Evolutionary conservation across 2,329 filamentous ascomycete species (phyloP).

Genomic region (Pseudohalonectria lignicola): DNA sequence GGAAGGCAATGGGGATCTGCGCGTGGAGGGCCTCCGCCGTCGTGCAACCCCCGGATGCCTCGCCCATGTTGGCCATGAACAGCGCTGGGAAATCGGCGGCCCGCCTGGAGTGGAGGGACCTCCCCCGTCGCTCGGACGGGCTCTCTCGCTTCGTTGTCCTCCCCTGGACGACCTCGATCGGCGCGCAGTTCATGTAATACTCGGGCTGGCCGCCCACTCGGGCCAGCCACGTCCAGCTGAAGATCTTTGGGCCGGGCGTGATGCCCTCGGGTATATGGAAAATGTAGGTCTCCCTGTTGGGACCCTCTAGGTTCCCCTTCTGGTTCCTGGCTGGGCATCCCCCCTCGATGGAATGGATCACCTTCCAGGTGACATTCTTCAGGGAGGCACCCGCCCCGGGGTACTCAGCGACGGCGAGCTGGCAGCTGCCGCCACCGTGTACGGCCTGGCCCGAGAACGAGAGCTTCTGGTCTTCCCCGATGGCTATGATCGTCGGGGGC

Average conservation of each 20-base stretch:
- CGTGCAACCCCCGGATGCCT: slow-evolving; percentile 17
- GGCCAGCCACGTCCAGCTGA: slow-evolving; percentile 55
- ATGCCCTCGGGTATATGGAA: slow-evolving; percentile 15
- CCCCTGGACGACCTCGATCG: slow-evolving; percentile 34
- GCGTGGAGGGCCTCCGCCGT: slow-evolving; percentile 4
- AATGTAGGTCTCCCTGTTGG: slow-evolving; percentile 8
- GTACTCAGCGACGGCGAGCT: slow-evolving; percentile 13
- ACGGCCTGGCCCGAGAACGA: slow-evolving; percentile 11
- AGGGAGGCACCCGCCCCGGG: background rate
- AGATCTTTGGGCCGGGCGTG: slow-evolving; percentile 29
- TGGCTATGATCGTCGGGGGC: background rate
- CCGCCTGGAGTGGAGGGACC: slow-evolving; percentile 4
- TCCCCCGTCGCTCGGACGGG: slow-evolving; percentile 19
- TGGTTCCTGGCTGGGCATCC: slow-evolving; percentile 15
- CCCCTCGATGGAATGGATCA: slow-evolving; percentile 19
- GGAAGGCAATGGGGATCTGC: slow-evolving; percentile 9
- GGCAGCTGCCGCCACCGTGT: slow-evolving; percentile 13
- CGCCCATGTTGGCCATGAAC: slow-evolving; percentile 42
- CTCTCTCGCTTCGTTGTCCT: slow-evolving; percentile 7
- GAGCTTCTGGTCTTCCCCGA: slow-evolving; percentile 1
- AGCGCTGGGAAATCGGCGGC: slow-evolving; percentile 34
- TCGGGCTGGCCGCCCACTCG: slow-evolving; percentile 46
- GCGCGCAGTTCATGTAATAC: slow-evolving; percentile 60
- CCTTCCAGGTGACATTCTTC: slow-evolving; percentile 12
- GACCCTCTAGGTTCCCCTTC: slow-evolving; percentile 7